phyloP scores from a whole-genome alignment of 192 early-diverging fungal genomes.

The Mortierella hygrophila region DNA sequence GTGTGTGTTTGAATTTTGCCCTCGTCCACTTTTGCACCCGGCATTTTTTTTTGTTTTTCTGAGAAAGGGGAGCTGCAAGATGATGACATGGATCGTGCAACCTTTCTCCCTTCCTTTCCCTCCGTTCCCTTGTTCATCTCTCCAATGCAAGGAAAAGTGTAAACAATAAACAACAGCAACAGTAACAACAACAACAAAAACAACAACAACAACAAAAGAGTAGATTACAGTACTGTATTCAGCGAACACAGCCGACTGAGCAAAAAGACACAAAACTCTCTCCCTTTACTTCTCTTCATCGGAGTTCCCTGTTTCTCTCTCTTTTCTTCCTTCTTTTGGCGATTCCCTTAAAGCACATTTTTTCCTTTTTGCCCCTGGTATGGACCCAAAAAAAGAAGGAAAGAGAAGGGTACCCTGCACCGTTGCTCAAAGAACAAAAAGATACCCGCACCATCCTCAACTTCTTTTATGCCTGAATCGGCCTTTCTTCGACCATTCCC shows the following conservation, averaged over 20 bases:
- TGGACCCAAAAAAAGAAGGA: not conserved
- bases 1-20: not conserved
- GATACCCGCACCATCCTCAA: not conserved
- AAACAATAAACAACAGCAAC: not conserved
- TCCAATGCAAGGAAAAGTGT: not conserved
- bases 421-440: not conserved
- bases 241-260: not conserved
- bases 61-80: not conserved
- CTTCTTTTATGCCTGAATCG: not conserved
- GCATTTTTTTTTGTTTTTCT: not conserved
- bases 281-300: not conserved
- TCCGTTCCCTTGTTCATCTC: not conserved
- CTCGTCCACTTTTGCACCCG: not conserved
- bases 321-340: not conserved
- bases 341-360: not conserved
- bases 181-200: not conserved
- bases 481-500: not conserved
- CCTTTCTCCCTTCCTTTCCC: not conserved
- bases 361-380: not conserved
- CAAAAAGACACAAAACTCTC: not conserved
- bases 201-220: too few relatives aligned
- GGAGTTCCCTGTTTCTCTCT: not conserved
- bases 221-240: not conserved
- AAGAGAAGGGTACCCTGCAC: not conserved
- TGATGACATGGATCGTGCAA: conserved; percentile 1